Percentiles rank a stretch among this genome's conserved stretches.
These are phyloP conservation scores for Metschnikowia proteae DNA, from an alignment of 805 yeast genomes.

Conservation along the genomic window DNA sequence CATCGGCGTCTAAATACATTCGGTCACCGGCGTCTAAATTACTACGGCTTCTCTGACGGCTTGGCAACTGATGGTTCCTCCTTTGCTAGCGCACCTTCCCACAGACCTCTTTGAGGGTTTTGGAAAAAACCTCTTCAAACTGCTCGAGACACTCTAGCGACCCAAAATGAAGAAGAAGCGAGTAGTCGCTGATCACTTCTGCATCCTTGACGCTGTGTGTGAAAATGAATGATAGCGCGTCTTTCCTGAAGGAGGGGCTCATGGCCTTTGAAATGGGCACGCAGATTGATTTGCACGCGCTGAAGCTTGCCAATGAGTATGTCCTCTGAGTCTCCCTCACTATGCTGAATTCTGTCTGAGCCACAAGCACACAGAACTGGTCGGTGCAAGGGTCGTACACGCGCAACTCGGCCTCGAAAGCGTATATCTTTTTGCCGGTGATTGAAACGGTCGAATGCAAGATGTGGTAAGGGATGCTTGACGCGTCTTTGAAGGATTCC, in stretches of 20 bases:
- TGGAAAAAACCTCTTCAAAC: conserved; percentile 52
- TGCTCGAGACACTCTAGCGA: conserved; percentile 35
- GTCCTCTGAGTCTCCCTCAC: conserved; percentile 41
- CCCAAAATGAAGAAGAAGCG: conserved; percentile 62
- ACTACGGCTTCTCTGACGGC: background rate
- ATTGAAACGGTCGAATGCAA: conserved; percentile 11
- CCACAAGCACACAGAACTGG: conserved; percentile 43
- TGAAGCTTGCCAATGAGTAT: conserved; percentile 44
- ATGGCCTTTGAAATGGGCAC: conserved; percentile 40
- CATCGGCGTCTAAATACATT: too few relatives aligned
- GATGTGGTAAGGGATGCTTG: conserved; percentile 14
- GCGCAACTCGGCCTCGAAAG: conserved; percentile 42
- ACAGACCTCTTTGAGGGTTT: background rate
- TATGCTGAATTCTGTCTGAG: conserved; percentile 25
- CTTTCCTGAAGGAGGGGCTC: conserved; percentile 64
- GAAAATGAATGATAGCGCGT: conserved; percentile 58
- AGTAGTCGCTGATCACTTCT: conserved; percentile 31
- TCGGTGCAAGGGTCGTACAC: conserved; percentile 53
- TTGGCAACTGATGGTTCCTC: too few relatives aligned
- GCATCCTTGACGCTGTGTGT: conserved; percentile 37
- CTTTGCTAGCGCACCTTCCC: background rate
- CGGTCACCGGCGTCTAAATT: too few relatives aligned
- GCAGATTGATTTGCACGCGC: conserved; percentile 8
- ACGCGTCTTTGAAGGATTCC: conserved; percentile 18
- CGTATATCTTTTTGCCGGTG: conserved; percentile 18